phyloP scores from a whole-genome alignment of 257 asterid species.

The Anisodus acutangulus region DNA sequence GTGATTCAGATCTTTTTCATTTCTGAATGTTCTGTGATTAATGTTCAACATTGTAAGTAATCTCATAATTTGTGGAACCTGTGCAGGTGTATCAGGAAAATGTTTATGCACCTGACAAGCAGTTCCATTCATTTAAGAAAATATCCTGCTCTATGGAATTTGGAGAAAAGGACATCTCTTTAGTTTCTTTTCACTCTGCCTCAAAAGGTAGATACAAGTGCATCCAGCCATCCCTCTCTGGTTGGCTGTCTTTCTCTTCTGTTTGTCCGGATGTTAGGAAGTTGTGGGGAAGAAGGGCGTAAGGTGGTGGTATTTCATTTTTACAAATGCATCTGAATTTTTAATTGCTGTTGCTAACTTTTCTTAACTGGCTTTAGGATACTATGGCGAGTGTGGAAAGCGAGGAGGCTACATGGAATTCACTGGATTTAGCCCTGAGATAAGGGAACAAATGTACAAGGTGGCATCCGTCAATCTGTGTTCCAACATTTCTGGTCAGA shows the following conservation, averaged over 20 bases:
- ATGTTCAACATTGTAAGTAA: constrained; percentile 1
- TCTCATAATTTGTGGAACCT: constrained; percentile 22
- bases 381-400: constrained; percentile 96
- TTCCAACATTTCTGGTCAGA: constrained; percentile 96
- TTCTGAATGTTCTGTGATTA: neutral
- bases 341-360: neutral
- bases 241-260: neutral
- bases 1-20: neutral
- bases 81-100: constrained; percentile 92
- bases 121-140: constrained; percentile 92
- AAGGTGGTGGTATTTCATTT: neutral
- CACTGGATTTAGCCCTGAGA: constrained; percentile 82
- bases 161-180: constrained; percentile 77
- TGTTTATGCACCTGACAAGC: constrained; percentile 81
- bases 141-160: constrained; percentile 77
- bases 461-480: constrained; percentile 95
- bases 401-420: constrained; percentile 98
- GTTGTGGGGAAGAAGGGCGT: neutral
- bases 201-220: constrained; percentile 65
- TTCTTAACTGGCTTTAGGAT: constrained; percentile 51
- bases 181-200: constrained; percentile 95
- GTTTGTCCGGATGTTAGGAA: neutral
- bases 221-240: neutral
- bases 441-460: constrained; percentile 90
- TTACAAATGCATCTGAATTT: neutral